phyloP scores from a whole-genome alignment of 345 rosid species.

The Raphanus sativus region DNA sequence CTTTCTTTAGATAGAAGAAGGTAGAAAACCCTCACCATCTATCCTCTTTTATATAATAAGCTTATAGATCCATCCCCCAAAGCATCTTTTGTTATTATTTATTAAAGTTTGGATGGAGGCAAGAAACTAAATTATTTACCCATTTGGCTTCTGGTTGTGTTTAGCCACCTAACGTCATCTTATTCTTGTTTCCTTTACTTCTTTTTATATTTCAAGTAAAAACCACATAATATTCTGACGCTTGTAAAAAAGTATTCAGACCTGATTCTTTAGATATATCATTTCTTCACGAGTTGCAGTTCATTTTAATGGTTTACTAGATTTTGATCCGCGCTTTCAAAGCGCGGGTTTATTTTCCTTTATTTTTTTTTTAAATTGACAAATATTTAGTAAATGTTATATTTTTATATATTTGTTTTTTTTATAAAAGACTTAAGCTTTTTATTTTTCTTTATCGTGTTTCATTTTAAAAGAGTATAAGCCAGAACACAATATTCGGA shows the following conservation, averaged over 20 bases:
- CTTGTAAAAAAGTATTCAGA: slow-evolving; percentile 4
- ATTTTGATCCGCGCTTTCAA: no score
- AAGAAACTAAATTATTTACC: slow-evolving; percentile 9
- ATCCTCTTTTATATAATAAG: slow-evolving; percentile 59
- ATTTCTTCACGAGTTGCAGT: not conserved
- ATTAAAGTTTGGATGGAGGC: slow-evolving; percentile 6
- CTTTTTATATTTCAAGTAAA: not conserved
- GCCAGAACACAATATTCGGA: no score
- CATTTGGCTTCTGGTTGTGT: slow-evolving; percentile 19
- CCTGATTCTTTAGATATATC: not conserved
- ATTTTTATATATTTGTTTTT: no score
- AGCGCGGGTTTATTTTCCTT: no score
- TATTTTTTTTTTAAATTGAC: no score
- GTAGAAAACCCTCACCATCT: slow-evolving; percentile 48
- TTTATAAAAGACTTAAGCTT: no score
- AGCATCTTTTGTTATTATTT: slow-evolving; percentile 25
- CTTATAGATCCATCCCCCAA: slow-evolving; percentile 39
- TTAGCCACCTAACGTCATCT: slow-evolving; percentile 13
- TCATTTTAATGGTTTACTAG: not conserved
- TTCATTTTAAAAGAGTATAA: no score
- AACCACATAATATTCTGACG: not conserved
- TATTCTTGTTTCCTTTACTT: not conserved
- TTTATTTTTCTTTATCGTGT: no score
- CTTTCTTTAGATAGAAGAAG: slow-evolving; percentile 48
- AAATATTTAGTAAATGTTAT: no score